Percentiles rank a stretch among this genome's conserved stretches.
Evolutionary conservation across 2,329 filamentous ascomycete genomes (phyloP).

Genomic region (Cyanodermella asteris): DNA sequence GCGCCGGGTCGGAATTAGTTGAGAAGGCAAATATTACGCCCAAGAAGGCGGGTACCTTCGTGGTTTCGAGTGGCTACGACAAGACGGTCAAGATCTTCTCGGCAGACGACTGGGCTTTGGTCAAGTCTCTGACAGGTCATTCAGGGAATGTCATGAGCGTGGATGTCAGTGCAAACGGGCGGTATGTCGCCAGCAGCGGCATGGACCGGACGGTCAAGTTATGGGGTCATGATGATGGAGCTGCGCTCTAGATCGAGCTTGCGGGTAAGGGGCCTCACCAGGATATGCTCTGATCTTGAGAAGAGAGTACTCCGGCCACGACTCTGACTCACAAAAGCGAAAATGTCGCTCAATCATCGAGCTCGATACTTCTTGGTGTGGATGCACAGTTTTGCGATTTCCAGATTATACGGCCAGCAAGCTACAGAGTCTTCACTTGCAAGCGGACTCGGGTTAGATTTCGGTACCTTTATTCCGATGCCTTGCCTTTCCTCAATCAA

Average conservation of each 20-base stretch:
- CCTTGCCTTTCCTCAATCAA: too few species aligned
- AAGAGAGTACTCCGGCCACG: too few species aligned
- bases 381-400: too few species aligned
- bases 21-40: slow-evolving; percentile 44
- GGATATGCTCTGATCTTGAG: too few species aligned
- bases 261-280: too few species aligned
- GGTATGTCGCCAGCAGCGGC: slow-evolving; percentile 85
- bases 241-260: slow-evolving; percentile 13
- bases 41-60: slow-evolving; percentile 76
- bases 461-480: too few species aligned
- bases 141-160: slow-evolving; percentile 79
- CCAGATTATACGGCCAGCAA: too few species aligned
- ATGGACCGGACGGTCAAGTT: slow-evolving; percentile 91
- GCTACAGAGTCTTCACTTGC: too few species aligned
- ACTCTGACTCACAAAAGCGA: too few species aligned
- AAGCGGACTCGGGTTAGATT: too few species aligned
- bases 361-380: too few species aligned
- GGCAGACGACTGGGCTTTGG: slow-evolving; percentile 81
- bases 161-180: slow-evolving; percentile 66
- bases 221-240: slow-evolving; percentile 68
- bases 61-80: slow-evolving; percentile 81
- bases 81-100: slow-evolving; percentile 90
- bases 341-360: too few species aligned
- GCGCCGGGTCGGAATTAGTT: slow-evolving; percentile 35
- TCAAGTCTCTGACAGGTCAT: slow-evolving; percentile 74